Evolutionary conservation across 176 grass and related monocot species (phyloP), one percentile per base, ranked within the genome.

Genomic region (Luzula sylvatica): DNA sequence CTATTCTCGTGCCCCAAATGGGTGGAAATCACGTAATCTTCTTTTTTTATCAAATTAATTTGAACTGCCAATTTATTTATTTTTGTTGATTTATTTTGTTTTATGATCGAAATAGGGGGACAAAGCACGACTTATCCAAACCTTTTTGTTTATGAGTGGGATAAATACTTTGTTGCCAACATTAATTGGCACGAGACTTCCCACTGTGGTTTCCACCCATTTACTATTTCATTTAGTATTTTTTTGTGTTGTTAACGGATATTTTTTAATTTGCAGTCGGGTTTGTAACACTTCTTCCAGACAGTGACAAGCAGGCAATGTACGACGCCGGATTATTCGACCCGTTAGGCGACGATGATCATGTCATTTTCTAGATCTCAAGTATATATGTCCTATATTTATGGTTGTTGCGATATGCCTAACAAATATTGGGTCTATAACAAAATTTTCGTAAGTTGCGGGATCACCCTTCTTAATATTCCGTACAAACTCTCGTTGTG

Each of bases 81-180:
- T 49, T 27, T 30, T 24, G 7, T 27, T 32, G 14, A 16, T 2
- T 53, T 28, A 39, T 4, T 32, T 24, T 65, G 14, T 55, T 26
- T 46, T n/a, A 8, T 58, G 42, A 71, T 47, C 16, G 53, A 26
- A 76, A 44, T 54, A 80, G 93, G 86, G 82, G 23, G 93, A 98
- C 54, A 98, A 98, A 67, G 93, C 93, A 48, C 81, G 86, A 2
- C 71, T 92, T 30, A 98, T 98, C 76, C 82, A 98, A 21, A 77
- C 93, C 0, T 69, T 98, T 49, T 58, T 98, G 16, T 98, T 98
- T 70, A 87, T 80, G 86, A 78, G 93, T 20, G 93, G 86, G 15
- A 80, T 98, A 25, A 98, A 98, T 71, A 98, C 93, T 15, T 65
- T 98, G 50, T 55, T 92, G 16, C 93, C 90, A 75, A 98, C 93